Conservation (phyloP, 495 filamentous ascomycete species). For the Aspergillus nanangensis region DNA sequence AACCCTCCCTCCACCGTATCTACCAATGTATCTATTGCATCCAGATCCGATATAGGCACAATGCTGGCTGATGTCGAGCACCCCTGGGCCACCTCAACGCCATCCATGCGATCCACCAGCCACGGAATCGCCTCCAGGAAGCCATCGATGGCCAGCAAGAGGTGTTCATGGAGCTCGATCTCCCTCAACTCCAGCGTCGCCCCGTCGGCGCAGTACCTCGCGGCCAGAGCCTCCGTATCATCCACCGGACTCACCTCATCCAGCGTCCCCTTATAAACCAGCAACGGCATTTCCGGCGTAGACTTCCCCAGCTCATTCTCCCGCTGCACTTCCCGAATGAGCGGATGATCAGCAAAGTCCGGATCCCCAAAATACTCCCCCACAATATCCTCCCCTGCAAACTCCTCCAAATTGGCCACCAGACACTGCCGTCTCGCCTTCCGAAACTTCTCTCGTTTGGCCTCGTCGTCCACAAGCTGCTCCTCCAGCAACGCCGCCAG, state of each 20-base stretch:
- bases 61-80: neutral
- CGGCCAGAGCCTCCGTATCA: slow-evolving; percentile 34
- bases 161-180: slow-evolving; percentile 29
- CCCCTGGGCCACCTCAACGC: neutral
- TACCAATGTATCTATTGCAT: neutral
- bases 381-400: neutral
- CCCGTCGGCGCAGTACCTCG: slow-evolving; percentile 25
- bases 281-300: slow-evolving; percentile 36
- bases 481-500: slow-evolving; percentile 2
- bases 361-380: neutral
- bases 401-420: neutral
- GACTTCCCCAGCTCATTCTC: neutral
- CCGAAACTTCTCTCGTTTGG: slow-evolving; percentile 1
- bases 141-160: neutral
- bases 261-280: slow-evolving; percentile 40
- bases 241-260: slow-evolving; percentile 33
- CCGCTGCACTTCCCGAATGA: neutral
- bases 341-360: neutral
- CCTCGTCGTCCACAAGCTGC: neutral
- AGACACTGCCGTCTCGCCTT: neutral
- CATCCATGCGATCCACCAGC: slow-evolving; percentile 1
- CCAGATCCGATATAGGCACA: neutral
- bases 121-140: neutral
- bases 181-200: slow-evolving; percentile 35
- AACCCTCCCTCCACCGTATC: neutral